Percentiles rank a stretch among this genome's conserved stretches.
Conservation (phyloP, 345 rosid genomes). For the Cardamine occulta region DNA sequence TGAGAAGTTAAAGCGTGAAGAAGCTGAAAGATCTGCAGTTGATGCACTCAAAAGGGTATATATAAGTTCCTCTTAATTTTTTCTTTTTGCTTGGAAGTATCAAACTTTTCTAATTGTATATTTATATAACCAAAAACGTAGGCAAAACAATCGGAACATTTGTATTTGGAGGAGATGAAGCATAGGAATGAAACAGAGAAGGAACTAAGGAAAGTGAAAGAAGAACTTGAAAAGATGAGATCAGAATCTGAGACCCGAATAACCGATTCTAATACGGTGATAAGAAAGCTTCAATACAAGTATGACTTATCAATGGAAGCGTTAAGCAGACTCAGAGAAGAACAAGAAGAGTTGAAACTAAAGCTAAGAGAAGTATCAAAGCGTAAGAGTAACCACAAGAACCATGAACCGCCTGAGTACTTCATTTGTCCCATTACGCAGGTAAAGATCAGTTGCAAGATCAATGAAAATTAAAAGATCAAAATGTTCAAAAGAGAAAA, state of each 20-base stretch:
- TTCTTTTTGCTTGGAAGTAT: neutral
- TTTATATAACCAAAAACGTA: slow-evolving; percentile 26
- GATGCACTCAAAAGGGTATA: slow-evolving; percentile 72
- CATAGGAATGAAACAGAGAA: slow-evolving; percentile 65
- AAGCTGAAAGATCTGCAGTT: slow-evolving; percentile 63
- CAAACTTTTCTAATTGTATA: neutral
- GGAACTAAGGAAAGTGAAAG: slow-evolving; percentile 48
- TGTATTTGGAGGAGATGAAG: slow-evolving; percentile 53
- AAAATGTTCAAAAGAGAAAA: neutral
- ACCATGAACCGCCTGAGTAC: slow-evolving; percentile 42
- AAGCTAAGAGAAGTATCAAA: slow-evolving; percentile 71
- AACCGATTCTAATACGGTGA: slow-evolving; percentile 50
- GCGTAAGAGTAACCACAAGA: slow-evolving; percentile 48
- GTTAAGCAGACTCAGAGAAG: slow-evolving; percentile 55
- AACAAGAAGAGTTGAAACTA: slow-evolving; percentile 61
- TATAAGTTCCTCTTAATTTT: neutral
- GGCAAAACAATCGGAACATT: slow-evolving; percentile 58
- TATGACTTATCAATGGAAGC: slow-evolving; percentile 60
- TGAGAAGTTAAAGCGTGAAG: slow-evolving; percentile 56
- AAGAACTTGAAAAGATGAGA: slow-evolving; percentile 53
- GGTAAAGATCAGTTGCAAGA: slow-evolving; percentile 40
- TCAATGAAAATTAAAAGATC: slow-evolving; percentile 3
- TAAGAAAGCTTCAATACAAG: slow-evolving; percentile 62
- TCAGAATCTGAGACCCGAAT: slow-evolving; percentile 52
- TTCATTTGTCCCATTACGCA: slow-evolving; percentile 76